These are phyloP conservation scores for Umbelopsis ramanniana DNA, from an alignment of 192 early-diverging fungal genomes.

Conservation along the genomic window DNA sequence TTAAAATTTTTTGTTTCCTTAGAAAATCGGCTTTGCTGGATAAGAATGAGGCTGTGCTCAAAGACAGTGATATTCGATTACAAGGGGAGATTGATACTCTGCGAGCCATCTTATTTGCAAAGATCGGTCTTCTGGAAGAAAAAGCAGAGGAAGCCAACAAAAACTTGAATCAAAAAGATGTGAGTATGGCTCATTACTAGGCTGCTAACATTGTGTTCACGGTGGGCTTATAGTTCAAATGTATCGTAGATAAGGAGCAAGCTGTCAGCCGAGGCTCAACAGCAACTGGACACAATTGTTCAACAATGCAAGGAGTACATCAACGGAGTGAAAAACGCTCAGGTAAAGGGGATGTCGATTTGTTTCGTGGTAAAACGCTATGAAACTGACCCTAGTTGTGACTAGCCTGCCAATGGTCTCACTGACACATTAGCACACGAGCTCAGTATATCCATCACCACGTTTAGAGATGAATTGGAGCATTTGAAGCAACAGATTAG, in stretches of 20 bases:
- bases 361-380: neutral
- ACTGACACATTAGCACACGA: constrained; percentile 4
- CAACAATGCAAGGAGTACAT: constrained; percentile 33
- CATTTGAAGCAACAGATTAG: neutral
- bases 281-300: constrained; percentile 18
- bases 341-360: neutral
- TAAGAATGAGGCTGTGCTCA: constrained; percentile 32
- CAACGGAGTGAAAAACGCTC: neutral
- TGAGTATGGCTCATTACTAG: neutral
- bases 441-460: constrained; percentile 11
- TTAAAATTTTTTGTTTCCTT: neutral
- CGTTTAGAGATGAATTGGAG: constrained; percentile 13
- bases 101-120: constrained; percentile 36
- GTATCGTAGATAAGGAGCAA: neutral
- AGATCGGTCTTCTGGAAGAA: constrained; percentile 35
- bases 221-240: too few relatives aligned
- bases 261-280: neutral
- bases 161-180: neutral
- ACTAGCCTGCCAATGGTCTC: constrained; percentile 1
- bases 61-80: constrained; percentile 27
- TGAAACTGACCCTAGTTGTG: neutral
- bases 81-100: constrained; percentile 34
- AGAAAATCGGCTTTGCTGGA: constrained; percentile 36
- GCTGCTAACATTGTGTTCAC: too few relatives aligned
- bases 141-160: neutral